phyloP scores from a whole-genome alignment of 495 filamentous ascomycete genomes.

The Talaromyces thailandensis region DNA sequence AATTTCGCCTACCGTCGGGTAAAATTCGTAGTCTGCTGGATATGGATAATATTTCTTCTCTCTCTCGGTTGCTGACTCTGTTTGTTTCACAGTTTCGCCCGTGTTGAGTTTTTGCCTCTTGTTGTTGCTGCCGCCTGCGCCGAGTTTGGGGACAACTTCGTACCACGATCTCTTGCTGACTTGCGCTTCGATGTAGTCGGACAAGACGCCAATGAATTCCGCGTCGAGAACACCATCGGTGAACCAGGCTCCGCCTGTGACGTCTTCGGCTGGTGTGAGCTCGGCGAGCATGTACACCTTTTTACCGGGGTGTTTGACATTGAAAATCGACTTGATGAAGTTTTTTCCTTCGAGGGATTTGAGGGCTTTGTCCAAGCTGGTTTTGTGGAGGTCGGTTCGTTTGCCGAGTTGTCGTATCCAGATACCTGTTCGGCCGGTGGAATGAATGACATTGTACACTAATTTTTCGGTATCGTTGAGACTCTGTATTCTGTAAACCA shows the following conservation, averaged over 20 bases:
- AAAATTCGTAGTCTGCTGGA: slow-evolving; percentile 59
- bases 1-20: slow-evolving; percentile 68
- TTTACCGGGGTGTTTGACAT: slow-evolving; percentile 49
- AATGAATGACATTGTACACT: slow-evolving; percentile 80
- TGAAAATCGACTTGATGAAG: slow-evolving; percentile 70
- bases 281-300: slow-evolving; percentile 59
- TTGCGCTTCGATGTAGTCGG: slow-evolving; percentile 58
- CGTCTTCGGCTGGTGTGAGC: slow-evolving; percentile 71
- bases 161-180: slow-evolving; percentile 66
- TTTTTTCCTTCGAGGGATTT: slow-evolving; percentile 74
- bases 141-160: slow-evolving; percentile 17
- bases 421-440: slow-evolving; percentile 68
- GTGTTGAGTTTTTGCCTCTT: slow-evolving; percentile 39
- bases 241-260: slow-evolving; percentile 90
- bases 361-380: slow-evolving; percentile 62
- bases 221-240: slow-evolving; percentile 80
- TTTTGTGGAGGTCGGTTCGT: slow-evolving; percentile 69
- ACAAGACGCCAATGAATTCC: slow-evolving; percentile 68
- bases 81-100: slow-evolving; percentile 19
- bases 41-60: slow-evolving; percentile 46
- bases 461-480: slow-evolving; percentile 63
- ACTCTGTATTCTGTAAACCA: slow-evolving; percentile 46
- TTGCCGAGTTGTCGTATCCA: slow-evolving; percentile 77
- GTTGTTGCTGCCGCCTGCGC: slow-evolving; percentile 15
- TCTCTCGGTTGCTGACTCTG: slow-evolving; percentile 15